A percentile compares a stretch with the other conserved stretches of the same genome.
Evolutionary conservation across 164 flowering plant species (phyloP).

Genomic region (Nymphaea colorata): DNA sequence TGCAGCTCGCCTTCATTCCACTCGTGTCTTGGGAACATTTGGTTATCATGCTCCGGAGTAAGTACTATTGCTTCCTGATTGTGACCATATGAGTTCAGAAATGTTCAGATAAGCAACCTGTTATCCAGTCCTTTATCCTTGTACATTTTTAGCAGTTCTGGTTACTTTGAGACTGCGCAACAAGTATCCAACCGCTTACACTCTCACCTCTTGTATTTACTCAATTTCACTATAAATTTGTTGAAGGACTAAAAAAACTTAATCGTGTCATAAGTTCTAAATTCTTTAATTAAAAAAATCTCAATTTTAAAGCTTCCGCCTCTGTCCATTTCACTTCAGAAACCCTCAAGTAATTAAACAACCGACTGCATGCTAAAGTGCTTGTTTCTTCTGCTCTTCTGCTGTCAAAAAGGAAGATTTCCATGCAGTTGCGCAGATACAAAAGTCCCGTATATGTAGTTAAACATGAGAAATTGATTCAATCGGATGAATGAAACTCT

Average conservation of each 20-base stretch:
- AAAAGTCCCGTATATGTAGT: too few species aligned
- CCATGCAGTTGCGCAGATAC: too few species aligned
- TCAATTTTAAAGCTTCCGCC: background rate
- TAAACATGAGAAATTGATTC: too few species aligned
- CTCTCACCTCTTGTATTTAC: background rate
- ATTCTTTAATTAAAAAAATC: background rate
- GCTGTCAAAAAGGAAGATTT: too few species aligned
- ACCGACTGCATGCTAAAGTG: too few species aligned
- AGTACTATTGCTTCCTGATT: constrained; percentile 10
- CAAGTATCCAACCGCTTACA: background rate
- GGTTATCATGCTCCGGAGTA: constrained; percentile 98
- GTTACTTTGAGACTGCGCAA: background rate
- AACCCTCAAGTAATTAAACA: too few species aligned
- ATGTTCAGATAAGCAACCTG: background rate
- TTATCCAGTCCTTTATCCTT: background rate
- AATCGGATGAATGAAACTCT: too few species aligned
- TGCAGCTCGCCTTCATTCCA: constrained; percentile 91
- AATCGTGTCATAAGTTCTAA: background rate
- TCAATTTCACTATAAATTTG: background rate
- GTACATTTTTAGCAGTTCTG: background rate
- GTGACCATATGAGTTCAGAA: background rate
- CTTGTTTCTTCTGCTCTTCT: too few species aligned
- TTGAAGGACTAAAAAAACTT: background rate
- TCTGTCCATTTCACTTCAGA: background rate
- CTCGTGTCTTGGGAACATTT: constrained; percentile 91